phyloP scores from a whole-genome alignment of 2,329 filamentous ascomycete genomes.

The Ascochyta viciae-villosae region DNA sequence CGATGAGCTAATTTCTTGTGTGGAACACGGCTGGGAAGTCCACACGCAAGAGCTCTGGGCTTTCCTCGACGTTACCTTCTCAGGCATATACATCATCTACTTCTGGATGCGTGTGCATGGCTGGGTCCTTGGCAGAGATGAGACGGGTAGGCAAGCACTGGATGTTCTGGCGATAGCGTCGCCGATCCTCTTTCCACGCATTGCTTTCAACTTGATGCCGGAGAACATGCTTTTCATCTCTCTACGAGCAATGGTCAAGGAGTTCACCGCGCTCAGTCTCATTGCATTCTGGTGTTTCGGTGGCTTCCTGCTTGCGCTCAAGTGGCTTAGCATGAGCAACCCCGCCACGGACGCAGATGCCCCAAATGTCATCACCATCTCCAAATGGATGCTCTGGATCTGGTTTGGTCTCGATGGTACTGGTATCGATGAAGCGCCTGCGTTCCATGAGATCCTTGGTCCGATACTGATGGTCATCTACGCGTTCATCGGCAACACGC shows the following conservation, averaged over 20 bases:
- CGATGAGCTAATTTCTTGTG: constrained; percentile 77
- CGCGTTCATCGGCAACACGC: constrained; percentile 83
- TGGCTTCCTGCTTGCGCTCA: constrained; percentile 79
- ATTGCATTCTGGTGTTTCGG: constrained; percentile 84
- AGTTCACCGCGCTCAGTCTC: constrained; percentile 79
- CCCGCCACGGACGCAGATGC: constrained; percentile 38
- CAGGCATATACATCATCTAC: constrained; percentile 74
- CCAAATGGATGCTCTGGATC: constrained; percentile 92
- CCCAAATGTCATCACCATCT: constrained; percentile 72
- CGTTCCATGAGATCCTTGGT: constrained; percentile 81
- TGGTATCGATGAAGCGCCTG: constrained; percentile 63
- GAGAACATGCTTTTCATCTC: constrained; percentile 86
- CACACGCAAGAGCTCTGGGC: constrained; percentile 91
- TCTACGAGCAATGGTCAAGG: constrained; percentile 81
- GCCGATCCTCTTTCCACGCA: constrained; percentile 76
- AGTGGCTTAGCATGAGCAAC: constrained; percentile 70
- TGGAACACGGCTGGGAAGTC: constrained; percentile 79
- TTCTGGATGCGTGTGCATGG: constrained; percentile 72
- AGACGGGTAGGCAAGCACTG: constrained; percentile 69
- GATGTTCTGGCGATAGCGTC: constrained; percentile 82
- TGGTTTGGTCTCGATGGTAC: constrained; percentile 86
- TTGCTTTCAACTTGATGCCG: constrained; percentile 83
- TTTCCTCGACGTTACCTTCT: constrained; percentile 81
- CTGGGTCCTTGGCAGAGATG: constrained; percentile 58
- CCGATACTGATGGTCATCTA: constrained; percentile 83